Evolutionary conservation across 371 early-diverging fungal species (phyloP), one percentile per base, ranked within the genome.

Genomic region (Mortierella sp.): DNA sequence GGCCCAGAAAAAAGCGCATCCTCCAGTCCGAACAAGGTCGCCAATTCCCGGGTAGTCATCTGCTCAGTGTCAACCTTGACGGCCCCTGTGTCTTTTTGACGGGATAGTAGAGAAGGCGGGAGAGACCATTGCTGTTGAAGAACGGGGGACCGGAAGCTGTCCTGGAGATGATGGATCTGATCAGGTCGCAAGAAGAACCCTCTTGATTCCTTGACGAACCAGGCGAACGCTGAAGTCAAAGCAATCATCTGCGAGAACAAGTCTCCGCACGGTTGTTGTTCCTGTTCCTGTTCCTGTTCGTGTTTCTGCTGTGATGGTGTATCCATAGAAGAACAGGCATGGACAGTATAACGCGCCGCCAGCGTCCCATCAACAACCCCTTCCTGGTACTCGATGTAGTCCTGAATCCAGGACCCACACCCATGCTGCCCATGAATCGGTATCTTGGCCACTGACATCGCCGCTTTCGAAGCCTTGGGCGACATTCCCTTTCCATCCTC

Each of bases 181-280:
- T 74, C 74, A 0, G 55, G 24, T 24, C 70, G 46, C 9, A 54
- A 34, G n/a, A 79, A 79, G 54, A 79, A 79, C 37, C 59, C 79
- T 3, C 79, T 74, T 1, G 75, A 74, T 37, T 79, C 79, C 3
- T 43, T 59, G 19, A 79, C 53, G 19, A 71, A 79, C 79, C 74
- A 79, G 16, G 75, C 75, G 59, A 79, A 79, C 5, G 79, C 74
- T 5, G 74, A 74, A 16, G 71, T 51, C 75, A 79, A 74, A 51
- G 79, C 79, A 21, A 79, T 31, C 64, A 74, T 71, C 53, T 74
- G 79, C 28, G 79, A 71, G 31, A 79, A 79, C 9, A 74, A 0
- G 40, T 79, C 46, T 8, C 70, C 74, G 34, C 79, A 79, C 5
- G 79, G 71, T 8, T 69, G 69, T 24, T n/a, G n/a, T 16, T n/a